Base-by-base conservation (phyloP, 768 basidiomycete genomes). In the Grammothele lineata region DNA sequence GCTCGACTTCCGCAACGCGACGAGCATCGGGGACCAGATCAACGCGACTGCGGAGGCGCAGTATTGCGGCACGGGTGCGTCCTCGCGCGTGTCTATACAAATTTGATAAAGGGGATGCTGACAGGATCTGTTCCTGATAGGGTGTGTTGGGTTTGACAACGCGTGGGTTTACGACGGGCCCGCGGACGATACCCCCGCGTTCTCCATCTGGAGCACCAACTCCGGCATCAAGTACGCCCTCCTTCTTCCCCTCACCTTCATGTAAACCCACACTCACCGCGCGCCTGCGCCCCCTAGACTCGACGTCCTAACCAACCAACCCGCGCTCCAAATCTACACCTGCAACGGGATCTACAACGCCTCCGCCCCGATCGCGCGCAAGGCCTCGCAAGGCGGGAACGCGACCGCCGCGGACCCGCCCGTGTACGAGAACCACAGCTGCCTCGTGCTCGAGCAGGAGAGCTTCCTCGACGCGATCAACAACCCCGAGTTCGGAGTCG, bases 391-490 rank as follows among this genome's bases (percentile, higher is more conserved):
- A 35, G 76, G 75, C 4, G 75, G 75, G 0, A 67, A 72, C 6
- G 51, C 50, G 15, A 27, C 24, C n/a, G 7, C 12, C 24, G 14
- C 24, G 19, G 19, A 5, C 11, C n/a, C 19, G 11, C 42, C 62
- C 11, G 62, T 57, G 3, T 77, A 75, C 53, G 61, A 59, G 1
- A 57, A 51, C 22, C 68, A 62, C 48, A 63, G 66, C 34, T 73
- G 70, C 3, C 66, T 76, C 9, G 76, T 72, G 0, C 67, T 78
- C 37, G 75, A 77, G 53, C 73, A 73, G 55, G 65, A 74, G 55
- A 71, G 73, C 10, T 71, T 70, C 46, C 59, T 77, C 26, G 75
- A 70, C 54, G 75, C 74, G n/a, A 74, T 77, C 40, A 74, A 78
- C 49, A 73, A 69, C 12, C 76, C 75, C 1, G 68, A 76, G 57